Conservation (phyloP, 1,284 basidiomycete genomes). For the Veloboletus limbatus region DNA sequence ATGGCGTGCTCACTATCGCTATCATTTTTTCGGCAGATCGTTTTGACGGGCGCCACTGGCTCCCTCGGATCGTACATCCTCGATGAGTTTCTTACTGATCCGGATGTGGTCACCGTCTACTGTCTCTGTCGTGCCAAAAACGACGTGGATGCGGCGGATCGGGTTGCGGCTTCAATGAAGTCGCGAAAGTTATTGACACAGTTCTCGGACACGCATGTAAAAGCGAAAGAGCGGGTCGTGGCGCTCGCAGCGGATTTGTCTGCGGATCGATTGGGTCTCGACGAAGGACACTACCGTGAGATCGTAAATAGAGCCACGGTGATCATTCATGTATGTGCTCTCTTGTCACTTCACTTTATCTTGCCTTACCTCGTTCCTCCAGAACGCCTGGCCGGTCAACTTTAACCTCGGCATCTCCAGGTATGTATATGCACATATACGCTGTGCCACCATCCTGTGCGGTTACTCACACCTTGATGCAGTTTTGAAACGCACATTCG, state of each 20-base stretch:
- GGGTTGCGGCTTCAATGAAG: constrained; percentile 38
- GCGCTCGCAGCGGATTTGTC: constrained; percentile 46
- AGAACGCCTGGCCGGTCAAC: constrained; percentile 42
- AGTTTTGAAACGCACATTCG: no score
- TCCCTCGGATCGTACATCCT: constrained; percentile 61
- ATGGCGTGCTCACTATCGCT: neutral
- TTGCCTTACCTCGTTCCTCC: neutral
- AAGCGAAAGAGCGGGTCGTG: constrained; percentile 33
- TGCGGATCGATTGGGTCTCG: constrained; percentile 41
- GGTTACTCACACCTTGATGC: neutral
- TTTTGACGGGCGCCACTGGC: constrained; percentile 61
- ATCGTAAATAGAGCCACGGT: constrained; percentile 39
- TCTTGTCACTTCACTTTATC: neutral
- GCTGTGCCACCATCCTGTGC: neutral
- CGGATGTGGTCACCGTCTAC: constrained; percentile 42
- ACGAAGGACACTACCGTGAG: constrained; percentile 35
- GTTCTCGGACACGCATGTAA: constrained; percentile 1
- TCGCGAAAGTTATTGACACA: constrained; percentile 26
- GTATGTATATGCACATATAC: constrained; percentile 22
- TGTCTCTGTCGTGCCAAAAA: constrained; percentile 51
- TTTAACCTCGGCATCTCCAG: constrained; percentile 46
- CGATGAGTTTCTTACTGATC: constrained; percentile 40
- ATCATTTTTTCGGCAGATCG: constrained; percentile 20
- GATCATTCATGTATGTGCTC: constrained; percentile 46
- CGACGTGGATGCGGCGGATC: constrained; percentile 37